Conservation (phyloP, 176 grass and related monocot genomes). For the Pontederia crassipes region DNA sequence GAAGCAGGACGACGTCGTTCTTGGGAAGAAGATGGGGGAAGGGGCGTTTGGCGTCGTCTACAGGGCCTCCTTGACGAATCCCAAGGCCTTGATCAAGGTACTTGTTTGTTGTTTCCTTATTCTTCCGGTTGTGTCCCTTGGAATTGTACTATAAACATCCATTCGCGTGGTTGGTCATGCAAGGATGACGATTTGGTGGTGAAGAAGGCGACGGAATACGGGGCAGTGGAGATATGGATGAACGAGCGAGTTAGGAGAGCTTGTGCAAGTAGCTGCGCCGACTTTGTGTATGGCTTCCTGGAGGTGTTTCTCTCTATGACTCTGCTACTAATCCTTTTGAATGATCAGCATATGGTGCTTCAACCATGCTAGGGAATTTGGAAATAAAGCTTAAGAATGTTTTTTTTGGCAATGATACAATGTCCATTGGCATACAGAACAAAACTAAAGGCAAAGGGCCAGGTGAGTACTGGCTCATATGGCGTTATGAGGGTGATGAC, state of each 20-base stretch:
- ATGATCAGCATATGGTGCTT: background rate
- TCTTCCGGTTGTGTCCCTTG: no score
- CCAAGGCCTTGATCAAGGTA: conserved; percentile 55
- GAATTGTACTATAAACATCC: no score
- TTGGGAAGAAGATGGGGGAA: conserved; percentile 88
- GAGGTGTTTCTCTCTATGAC: conserved; percentile 37
- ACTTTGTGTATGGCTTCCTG: conserved; percentile 90
- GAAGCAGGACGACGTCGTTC: conserved; percentile 65
- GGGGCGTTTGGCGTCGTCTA: conserved; percentile 88
- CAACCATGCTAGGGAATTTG: background rate
- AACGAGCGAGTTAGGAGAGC: conserved; percentile 82
- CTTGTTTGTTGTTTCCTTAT: no score
- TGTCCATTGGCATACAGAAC: conserved; percentile 30
- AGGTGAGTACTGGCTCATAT: conserved; percentile 85
- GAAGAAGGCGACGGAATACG: conserved; percentile 98
- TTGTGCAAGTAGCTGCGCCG: conserved; percentile 69
- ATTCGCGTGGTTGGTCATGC: conserved; percentile 9
- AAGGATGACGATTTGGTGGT: conserved; percentile 85
- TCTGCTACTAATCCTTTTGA: background rate
- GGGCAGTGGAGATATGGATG: conserved; percentile 97
- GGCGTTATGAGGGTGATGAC: conserved; percentile 80
- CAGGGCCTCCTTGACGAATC: conserved; percentile 64
- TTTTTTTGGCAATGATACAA: background rate
- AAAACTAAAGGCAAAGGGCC: conserved; percentile 75
- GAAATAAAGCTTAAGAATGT: background rate